Evolutionary conservation across 345 rosid genomes (phyloP).

Genomic region (Bruguiera gymnorhiza): DNA sequence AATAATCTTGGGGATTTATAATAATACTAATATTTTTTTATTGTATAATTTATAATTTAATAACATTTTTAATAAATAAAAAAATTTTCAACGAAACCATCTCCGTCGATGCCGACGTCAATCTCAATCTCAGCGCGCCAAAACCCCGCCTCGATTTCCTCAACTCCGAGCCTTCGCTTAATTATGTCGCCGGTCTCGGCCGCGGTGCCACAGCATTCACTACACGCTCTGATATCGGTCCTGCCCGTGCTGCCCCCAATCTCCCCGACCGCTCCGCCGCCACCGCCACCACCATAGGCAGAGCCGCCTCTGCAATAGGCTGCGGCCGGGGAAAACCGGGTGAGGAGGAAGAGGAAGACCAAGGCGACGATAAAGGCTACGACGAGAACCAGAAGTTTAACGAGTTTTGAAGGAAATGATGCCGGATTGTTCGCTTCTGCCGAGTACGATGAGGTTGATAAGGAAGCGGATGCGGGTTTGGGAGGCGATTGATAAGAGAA

Average conservation of each 20-base stretch:
- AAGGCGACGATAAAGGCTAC: constrained; percentile 77
- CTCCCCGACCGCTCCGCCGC: constrained; percentile 73
- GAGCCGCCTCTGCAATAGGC: constrained; percentile 43
- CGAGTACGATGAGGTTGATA: constrained; percentile 91
- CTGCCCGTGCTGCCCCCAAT: constrained; percentile 91
- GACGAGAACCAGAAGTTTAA: constrained; percentile 96
- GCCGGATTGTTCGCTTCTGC: constrained; percentile 88
- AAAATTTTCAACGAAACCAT: constrained; percentile 31
- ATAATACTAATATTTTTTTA: no score
- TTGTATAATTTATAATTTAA: no score
- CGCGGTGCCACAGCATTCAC: constrained; percentile 98
- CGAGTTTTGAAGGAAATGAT: constrained; percentile 93
- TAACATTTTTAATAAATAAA: no score
- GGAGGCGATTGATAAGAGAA: constrained; percentile 82
- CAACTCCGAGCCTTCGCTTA: constrained; percentile 72
- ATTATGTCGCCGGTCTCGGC: constrained; percentile 92
- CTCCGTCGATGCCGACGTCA: constrained; percentile 25
- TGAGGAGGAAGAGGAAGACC: constrained; percentile 82
- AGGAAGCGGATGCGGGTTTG: constrained; percentile 91
- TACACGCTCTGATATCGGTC: constrained; percentile 93
- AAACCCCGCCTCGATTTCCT: constrained; percentile 80
- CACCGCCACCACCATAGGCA: constrained; percentile 46
- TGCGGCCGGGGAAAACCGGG: constrained; percentile 67
- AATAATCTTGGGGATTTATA: no score
- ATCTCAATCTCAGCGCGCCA: constrained; percentile 42